Evolutionary conservation across 2,329 filamentous ascomycete species (phyloP).

Genomic region (Colletotrichum noveboracense): DNA sequence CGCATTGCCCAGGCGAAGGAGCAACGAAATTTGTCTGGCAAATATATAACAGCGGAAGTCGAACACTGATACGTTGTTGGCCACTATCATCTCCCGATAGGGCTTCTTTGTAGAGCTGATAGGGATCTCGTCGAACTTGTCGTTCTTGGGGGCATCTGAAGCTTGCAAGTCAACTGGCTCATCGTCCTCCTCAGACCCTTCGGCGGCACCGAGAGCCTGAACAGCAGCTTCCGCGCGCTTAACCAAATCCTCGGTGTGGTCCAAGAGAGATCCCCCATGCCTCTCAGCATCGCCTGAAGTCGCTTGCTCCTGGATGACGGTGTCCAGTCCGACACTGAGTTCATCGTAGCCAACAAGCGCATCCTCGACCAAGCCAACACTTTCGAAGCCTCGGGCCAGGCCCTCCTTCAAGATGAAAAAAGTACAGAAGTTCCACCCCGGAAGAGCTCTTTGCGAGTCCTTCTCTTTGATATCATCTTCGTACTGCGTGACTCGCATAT

Average conservation of each 20-base stretch:
- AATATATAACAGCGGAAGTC: slow-evolving; percentile 97
- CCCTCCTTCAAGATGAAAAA: slow-evolving; percentile 99
- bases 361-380: slow-evolving; percentile 93
- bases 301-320: slow-evolving; percentile 77
- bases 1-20: slow-evolving; percentile 83
- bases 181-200: slow-evolving; percentile 37
- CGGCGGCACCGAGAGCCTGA: slow-evolving; percentile 35
- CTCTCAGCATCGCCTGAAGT: slow-evolving; percentile 63
- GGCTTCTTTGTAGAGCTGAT: slow-evolving; percentile 73
- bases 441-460: slow-evolving; percentile 82
- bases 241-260: slow-evolving; percentile 76
- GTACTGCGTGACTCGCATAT: slow-evolving; percentile 88
- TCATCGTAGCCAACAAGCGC: slow-evolving; percentile 95
- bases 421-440: slow-evolving; percentile 99
- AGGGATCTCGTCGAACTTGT: slow-evolving; percentile 61
- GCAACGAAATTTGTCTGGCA: slow-evolving; percentile 80
- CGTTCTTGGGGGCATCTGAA: slow-evolving; percentile 34
- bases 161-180: slow-evolving; percentile 58
- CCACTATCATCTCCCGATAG: slow-evolving; percentile 90
- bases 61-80: slow-evolving; percentile 94
- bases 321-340: slow-evolving; percentile 84
- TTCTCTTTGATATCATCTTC: slow-evolving; percentile 97
- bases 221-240: slow-evolving; percentile 59
- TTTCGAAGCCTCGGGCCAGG: slow-evolving; percentile 91
- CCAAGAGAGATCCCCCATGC: slow-evolving; percentile 75